Evolutionary conservation across 768 basidiomycete species (phyloP), one percentile per base, ranked within the genome.

Genomic region (Russula sp.): DNA sequence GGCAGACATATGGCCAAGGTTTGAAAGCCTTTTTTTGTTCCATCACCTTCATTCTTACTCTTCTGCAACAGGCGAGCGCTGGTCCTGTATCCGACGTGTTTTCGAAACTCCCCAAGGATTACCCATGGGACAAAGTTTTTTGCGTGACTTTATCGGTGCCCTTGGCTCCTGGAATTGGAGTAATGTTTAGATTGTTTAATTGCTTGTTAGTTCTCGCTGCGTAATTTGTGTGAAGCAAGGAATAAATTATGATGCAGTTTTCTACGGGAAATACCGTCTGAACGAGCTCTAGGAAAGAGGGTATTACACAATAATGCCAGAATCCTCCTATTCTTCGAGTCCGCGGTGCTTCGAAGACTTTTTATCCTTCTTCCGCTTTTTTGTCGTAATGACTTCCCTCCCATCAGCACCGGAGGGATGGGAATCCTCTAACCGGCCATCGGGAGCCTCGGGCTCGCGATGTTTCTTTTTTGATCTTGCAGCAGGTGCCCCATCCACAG

Each of bases 401-500:
- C 32, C 49, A 54, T 8, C 52, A 3, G 22, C 44, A 59, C 10
- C 22, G 28, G 32, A 7, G 3, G 30, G 18, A 13, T 24, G 55
- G n/a, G 10, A 36, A 57, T 46, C 59, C 22, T 51, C 48, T 13
- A 49, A 42, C 13, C 42, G 36, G 11, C 7, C 46, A 13, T 64
- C 26, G 10, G 14, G n/a, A 24, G 20, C 32, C 61, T 75, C 73
- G 18, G 67, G 72, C 61, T 71, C 76, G 61, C 68, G 71, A 68
- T 72, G 73, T 20, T 72, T 74, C 66, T 74, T 76, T 42, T 73
- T 71, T 40, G 70, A 64, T 46, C n/a, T 22, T 26, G 48, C 61
- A 46, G 44, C 52, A 13, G n/a, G n/a, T n/a, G n/a, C n/a, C n/a
- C n/a, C n/a, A 20, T 34, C 62, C 4, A 28, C 38, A 7, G 34